Conservation (phyloP, 441 rosid genomes). For the Croton laevigatus region DNA sequence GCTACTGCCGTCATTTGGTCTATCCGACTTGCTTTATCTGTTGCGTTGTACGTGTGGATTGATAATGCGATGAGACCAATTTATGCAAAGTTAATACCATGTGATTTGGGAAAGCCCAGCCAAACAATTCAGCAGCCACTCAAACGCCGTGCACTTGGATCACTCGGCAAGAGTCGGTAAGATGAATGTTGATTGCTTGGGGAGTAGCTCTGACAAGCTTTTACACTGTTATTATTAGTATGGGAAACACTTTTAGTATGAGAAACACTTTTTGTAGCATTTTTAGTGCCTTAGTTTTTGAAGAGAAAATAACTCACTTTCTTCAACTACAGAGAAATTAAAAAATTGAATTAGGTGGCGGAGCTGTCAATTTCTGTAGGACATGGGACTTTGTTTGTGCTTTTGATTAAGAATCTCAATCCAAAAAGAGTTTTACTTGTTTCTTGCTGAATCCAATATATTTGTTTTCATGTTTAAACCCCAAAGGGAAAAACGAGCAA, state of each 20-base stretch:
- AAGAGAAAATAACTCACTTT: not conserved
- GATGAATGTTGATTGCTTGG: constrained; percentile 29
- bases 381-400: not conserved
- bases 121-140: constrained; percentile 56
- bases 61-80: constrained; percentile 79
- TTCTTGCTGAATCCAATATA: not conserved
- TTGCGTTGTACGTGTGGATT: constrained; percentile 75
- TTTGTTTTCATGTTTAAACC: no score
- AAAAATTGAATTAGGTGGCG: not conserved
- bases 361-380: not conserved
- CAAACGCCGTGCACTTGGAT: constrained; percentile 78
- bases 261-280: not conserved
- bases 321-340: not conserved
- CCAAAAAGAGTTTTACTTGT: not conserved
- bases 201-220: not conserved
- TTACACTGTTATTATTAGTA: no score
- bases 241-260: not conserved
- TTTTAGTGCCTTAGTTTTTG: not conserved
- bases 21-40: constrained; percentile 81
- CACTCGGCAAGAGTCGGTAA: constrained; percentile 92
- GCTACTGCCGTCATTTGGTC: constrained; percentile 93
- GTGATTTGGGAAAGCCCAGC: constrained; percentile 82
- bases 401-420: not conserved
- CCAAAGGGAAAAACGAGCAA: not conserved
- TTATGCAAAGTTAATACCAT: constrained; percentile 88